Base-by-base conservation (phyloP, 345 rosid genomes). In the Euphorbia lathyris region DNA sequence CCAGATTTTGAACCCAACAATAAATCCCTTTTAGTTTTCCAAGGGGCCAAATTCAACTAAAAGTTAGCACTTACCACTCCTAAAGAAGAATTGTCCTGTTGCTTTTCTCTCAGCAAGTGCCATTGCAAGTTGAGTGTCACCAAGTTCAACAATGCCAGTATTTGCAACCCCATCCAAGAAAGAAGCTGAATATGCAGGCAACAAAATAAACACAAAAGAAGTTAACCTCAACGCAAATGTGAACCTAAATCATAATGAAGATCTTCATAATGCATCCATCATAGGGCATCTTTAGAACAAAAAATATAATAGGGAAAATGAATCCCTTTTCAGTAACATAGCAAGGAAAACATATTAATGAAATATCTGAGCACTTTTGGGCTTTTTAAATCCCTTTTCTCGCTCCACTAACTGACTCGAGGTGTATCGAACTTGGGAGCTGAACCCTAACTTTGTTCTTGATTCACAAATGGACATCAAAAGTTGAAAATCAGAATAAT, bases 61-160 rank as follows among this genome's bases (percentile, higher is more conserved):
- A 63, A 32, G 13, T 65, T 52, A 23, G 11, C 55, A 84, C 88
- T 70, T 68, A 88, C 98, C 98, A 74, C 78, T 82, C 72, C 90
- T 84, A 66, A 89, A 94, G 81, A 83, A 82, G 50, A 82, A 76
- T 60, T 84, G 90, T 60, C 96, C 95, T 0, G 87, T 86, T 65
- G 94, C 86, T 74, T 84, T 94, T 82, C 74, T 91, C 87, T 91
- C 97, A 65, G 97, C 88, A 78, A 94, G 85, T 80, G 86, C 81
- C 36, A 85, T 77, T 51, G 90, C 91, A 73, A 94, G 81, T 67
- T 77, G 82, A 69, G 82, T 69, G 48, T 94, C 91, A 36, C 88
- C 87, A 73, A 94, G 86, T 80, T 91, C 97, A 74, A 91, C 81
- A 79, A 85, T 76, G n/a, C 91, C 95, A 74, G 79, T 79, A 78